Evolutionary conservation across 495 filamentous ascomycete species (phyloP).

Genomic region (Hyaloscypha finlandica): DNA sequence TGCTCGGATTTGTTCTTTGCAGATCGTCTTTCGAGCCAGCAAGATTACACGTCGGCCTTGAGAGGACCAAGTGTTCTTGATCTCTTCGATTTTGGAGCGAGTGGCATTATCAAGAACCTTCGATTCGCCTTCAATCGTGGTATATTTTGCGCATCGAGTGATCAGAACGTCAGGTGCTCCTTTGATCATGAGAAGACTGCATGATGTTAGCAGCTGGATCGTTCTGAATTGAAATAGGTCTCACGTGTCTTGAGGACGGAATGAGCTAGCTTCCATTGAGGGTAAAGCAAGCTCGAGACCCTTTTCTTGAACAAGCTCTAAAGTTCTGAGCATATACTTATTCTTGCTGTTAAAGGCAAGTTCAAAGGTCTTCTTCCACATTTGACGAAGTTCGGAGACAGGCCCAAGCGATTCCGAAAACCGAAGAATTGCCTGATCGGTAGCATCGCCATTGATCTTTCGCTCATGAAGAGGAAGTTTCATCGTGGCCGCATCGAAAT

Average conservation of each 20-base stretch:
- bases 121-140: constrained; percentile 48
- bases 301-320: constrained; percentile 40
- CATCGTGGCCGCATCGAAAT: constrained; percentile 63
- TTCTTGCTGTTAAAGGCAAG: constrained; percentile 79
- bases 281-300: constrained; percentile 41
- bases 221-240: constrained; percentile 14
- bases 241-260: constrained; percentile 45
- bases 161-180: constrained; percentile 67
- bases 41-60: constrained; percentile 66
- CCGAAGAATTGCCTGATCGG: constrained; percentile 69
- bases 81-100: constrained; percentile 45
- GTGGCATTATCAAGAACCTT: constrained; percentile 42
- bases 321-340: constrained; percentile 67
- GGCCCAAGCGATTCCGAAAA: constrained; percentile 61
- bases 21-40: constrained; percentile 59
- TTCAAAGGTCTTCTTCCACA: constrained; percentile 61
- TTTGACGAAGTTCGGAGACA: constrained; percentile 47
- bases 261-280: constrained; percentile 37
- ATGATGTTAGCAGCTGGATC: not conserved
- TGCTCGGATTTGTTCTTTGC: constrained; percentile 36
- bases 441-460: constrained; percentile 69
- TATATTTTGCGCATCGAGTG: constrained; percentile 51
- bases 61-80: constrained; percentile 64
- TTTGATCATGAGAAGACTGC: constrained; percentile 57
- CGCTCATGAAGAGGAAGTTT: constrained; percentile 54